Evolutionary conservation across 108 stramenopile genomes (phyloP), one percentile per base, ranked within the genome.

Genomic region (Bacterosira constricta): DNA sequence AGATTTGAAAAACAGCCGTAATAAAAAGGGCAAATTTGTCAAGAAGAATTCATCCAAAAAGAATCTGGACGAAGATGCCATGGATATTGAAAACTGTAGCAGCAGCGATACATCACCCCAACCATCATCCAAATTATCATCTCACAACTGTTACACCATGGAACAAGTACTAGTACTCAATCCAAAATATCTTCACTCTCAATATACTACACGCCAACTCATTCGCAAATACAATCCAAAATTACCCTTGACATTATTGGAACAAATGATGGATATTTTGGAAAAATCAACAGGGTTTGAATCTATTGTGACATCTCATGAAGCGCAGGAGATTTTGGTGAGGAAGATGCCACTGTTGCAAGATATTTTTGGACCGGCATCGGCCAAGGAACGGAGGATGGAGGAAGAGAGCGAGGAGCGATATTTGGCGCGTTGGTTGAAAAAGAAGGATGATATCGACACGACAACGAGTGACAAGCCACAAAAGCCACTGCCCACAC

Each of bases 241-340:
- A 25, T 74, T 94, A 23, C 77, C 88, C 0, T 25, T 91, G n/a
- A 29, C 30, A 0, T 53, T 84, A 49, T 62, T 94, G 9, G 93
- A 94, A 67, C 60, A 65, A 38, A 94, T 94, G 85, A 61, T 94
- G 53, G 90, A 94, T 64, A 59, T 80, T 15, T 58, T 94, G 57
- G 93, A 94, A 68, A 94, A 91, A 66, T 88, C 82, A 18, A 94
- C 93, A 39, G 93, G 82, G 0, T 91, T 90, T 82, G 93, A 94
- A 70, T 59, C 83, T 0, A 94, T 90, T 31, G 78, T 94, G 1
- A 81, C 84, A 0, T 26, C 67, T 4, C 68, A 81, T 42, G 80
- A 94, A 42, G 93, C 93, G n/a, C 86, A 90, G 36, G 45, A 54
- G 9, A 54, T 90, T 21, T 82, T 94, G 58, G 58, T 81, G 3